Evolutionary conservation across 1,139 yeast species (phyloP).

Genomic region (Candida tropicalis): DNA sequence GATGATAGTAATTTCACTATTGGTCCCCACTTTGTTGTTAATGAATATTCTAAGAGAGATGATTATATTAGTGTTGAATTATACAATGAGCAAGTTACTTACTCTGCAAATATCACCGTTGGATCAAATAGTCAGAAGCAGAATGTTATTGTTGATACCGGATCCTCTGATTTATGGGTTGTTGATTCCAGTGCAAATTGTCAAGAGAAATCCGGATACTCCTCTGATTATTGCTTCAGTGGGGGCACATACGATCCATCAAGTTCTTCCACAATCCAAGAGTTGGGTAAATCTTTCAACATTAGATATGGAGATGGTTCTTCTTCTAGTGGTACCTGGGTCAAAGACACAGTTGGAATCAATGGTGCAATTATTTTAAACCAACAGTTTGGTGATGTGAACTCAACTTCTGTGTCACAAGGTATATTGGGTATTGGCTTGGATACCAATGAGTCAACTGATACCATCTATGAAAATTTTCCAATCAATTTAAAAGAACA

Average conservation of each 20-base stretch:
- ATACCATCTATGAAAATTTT: constrained; percentile 28
- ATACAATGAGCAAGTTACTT: constrained; percentile 4
- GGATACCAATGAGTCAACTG: constrained; percentile 13
- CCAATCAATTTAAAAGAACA: constrained; percentile 30
- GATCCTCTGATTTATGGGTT: constrained; percentile 33
- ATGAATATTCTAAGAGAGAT: neutral
- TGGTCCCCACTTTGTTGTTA: constrained; percentile 2
- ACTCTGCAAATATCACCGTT: constrained; percentile 16
- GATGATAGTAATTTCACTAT: neutral
- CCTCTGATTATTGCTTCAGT: constrained; percentile 7
- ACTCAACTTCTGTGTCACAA: constrained; percentile 8
- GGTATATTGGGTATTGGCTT: constrained; percentile 26
- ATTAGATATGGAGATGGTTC: constrained; percentile 16
- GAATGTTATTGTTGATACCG: constrained; percentile 29
- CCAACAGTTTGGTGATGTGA: constrained; percentile 21
- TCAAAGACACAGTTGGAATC: constrained; percentile 37
- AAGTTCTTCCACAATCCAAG: constrained; percentile 16
- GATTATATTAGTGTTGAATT: neutral
- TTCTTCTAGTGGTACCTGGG: constrained; percentile 56
- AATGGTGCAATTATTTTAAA: constrained; percentile 14
- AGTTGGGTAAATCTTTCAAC: constrained; percentile 10
- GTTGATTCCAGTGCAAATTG: constrained; percentile 11
- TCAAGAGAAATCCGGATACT: neutral
- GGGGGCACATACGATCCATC: constrained; percentile 8
- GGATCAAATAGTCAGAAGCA: constrained; percentile 25